Base-by-base conservation (phyloP, 345 rosid genomes). In the Lumnitzera racemosa region DNA sequence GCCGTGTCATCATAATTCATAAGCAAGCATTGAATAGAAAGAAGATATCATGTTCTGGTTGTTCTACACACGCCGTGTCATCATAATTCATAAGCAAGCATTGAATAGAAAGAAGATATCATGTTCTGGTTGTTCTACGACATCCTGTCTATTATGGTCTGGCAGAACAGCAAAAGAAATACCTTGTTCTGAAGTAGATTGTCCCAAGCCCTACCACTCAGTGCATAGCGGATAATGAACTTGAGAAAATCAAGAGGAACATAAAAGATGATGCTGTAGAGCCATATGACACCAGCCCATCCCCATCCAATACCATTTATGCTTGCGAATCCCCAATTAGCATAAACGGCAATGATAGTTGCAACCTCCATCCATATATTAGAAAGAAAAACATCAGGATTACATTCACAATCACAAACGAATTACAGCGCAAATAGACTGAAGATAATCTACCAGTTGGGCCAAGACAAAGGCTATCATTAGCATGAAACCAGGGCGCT, bases 201-300 rank as follows among this genome's bases (percentile, higher is more conserved):
- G 49, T 87, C 73, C 95, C 98, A 87, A 6, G 98, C 92, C 76
- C 78, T 85, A 23, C 98, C 95, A 41, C 79, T 85, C 67, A 89
- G 65, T n/a, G 83, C 58, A 58, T 85, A 89, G 41, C 89, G 70
- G 65, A 73, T 80, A 5, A 85, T 74, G 82, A 92, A 83, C 81
- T 89, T 85, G 60, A 92, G 75, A 58, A 85, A 1, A 66, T 92
- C 96, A 13, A 89, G 73, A 58, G 98, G 98, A 56, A 92, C 46
- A 72, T 89, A 92, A 63, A 74, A 73, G 57, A 92, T 53, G 46
- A 92, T 48, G 74, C 88, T 89, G 81, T 83, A 92, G 15, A 92
- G 62, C 98, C 98, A 89, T 55, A 91, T 87, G 46, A 91, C 83
- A 58, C 90, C 96, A 51, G 88, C 92, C 98, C 96, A 89, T 72